Conservation (phyloP, 768 basidiomycete genomes). For the Tricholoma matsutake region DNA sequence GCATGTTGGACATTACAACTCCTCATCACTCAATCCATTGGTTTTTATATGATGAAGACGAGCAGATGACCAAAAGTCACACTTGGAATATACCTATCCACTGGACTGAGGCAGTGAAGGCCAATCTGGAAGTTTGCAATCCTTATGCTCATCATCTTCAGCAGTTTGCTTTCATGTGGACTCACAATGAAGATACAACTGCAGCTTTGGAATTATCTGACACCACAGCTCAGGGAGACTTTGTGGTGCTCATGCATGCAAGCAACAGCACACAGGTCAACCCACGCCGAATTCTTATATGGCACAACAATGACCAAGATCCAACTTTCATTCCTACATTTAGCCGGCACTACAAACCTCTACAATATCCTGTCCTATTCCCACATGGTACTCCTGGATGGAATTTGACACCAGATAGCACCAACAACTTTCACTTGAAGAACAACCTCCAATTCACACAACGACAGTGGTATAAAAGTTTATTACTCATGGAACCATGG, state of each 20-base stretch:
- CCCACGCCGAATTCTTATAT: not conserved
- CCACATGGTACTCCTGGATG: constrained; percentile 3
- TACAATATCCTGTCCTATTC: constrained; percentile 5
- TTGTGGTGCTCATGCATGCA: too few species aligned
- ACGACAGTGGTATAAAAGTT: not conserved
- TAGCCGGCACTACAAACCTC: constrained; percentile 3
- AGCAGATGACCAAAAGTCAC: not conserved
- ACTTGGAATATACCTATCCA: not conserved
- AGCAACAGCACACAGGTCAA: not conserved
- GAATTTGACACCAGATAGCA: not conserved
- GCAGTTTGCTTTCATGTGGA: too few species aligned
- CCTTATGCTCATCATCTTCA: too few species aligned
- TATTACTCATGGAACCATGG: too few species aligned
- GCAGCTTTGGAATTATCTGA: not conserved
- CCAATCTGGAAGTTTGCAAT: not conserved
- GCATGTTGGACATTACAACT: too few species aligned
- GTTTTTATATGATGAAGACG: not conserved
- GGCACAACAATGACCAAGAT: not conserved
- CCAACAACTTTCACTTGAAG: not conserved
- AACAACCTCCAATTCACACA: not conserved
- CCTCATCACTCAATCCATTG: too few species aligned
- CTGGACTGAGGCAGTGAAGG: not conserved
- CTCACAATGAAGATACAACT: too few species aligned
- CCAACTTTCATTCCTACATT: constrained; percentile 2
- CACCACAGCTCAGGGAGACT: not conserved